Conservation (phyloP, 768 basidiomycete species). For the Pisolithus sp. region DNA sequence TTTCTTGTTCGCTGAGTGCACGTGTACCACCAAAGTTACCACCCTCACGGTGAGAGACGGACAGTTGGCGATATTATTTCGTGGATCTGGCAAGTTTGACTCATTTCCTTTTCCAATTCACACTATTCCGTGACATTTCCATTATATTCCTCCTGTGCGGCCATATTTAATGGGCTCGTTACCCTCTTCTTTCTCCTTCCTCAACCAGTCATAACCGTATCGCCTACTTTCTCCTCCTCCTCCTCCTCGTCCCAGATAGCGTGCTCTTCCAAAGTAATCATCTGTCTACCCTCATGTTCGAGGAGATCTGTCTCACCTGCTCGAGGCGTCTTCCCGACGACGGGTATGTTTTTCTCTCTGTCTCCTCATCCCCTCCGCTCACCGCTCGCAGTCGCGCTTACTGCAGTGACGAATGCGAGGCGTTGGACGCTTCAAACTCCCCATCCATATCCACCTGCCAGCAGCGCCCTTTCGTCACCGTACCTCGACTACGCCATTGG, state of each 20-base stretch:
- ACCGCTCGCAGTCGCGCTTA: conserved; percentile 48
- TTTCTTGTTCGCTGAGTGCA: not conserved
- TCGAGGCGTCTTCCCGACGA: conserved; percentile 59
- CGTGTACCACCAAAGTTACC: not conserved
- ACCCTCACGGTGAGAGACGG: not conserved
- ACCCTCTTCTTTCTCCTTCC: conserved; percentile 15
- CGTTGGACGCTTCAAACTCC: conserved; percentile 49
- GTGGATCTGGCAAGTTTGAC: conserved; percentile 18
- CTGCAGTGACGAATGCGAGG: conserved; percentile 65
- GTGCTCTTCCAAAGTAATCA: not conserved
- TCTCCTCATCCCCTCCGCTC: conserved; percentile 8
- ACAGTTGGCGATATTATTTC: conserved; percentile 6
- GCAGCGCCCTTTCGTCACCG: conserved; percentile 66
- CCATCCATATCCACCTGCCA: conserved; percentile 59
- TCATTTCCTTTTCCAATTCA: conserved; percentile 26
- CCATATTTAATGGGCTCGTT: conserved; percentile 28
- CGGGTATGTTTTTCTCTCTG: conserved; percentile 39
- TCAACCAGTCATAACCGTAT: conserved; percentile 4
- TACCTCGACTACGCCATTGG: conserved; percentile 46
- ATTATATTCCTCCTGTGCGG: conserved; percentile 29
- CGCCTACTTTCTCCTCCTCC: not conserved
- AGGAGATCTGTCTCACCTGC: conserved; percentile 72
- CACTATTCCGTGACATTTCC: conserved; percentile 28
- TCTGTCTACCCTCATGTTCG: conserved; percentile 48
- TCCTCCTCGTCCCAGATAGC: not conserved